Conservation (phyloP, 352 stramenopile genomes). For the Aphanomyces astaci region DNA sequence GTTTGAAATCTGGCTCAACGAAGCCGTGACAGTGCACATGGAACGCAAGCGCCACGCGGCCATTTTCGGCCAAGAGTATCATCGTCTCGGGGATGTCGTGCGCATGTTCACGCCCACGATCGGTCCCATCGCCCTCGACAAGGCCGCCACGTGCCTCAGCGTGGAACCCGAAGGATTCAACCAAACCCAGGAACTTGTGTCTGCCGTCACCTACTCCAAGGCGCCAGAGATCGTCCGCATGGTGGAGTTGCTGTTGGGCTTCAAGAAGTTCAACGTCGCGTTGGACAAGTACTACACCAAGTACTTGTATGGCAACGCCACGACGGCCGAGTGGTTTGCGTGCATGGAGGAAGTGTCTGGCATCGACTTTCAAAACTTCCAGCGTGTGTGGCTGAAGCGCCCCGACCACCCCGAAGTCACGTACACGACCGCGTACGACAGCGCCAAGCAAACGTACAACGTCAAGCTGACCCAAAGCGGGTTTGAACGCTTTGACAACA, state of each 20-base stretch:
- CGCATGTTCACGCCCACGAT: slow-evolving; percentile 67
- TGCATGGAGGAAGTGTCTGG: slow-evolving; percentile 72
- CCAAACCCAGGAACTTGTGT: slow-evolving; percentile 72
- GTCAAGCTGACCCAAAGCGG: slow-evolving; percentile 60
- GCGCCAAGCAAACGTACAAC: slow-evolving; percentile 37
- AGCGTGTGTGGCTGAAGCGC: slow-evolving; percentile 67
- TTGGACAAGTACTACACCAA: slow-evolving; percentile 74
- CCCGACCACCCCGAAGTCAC: slow-evolving; percentile 55
- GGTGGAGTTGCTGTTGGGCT: slow-evolving; percentile 56
- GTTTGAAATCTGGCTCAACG: slow-evolving; percentile 78
- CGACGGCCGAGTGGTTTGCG: slow-evolving; percentile 63
- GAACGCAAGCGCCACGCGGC: slow-evolving; percentile 52
- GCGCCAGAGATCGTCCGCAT: slow-evolving; percentile 72
- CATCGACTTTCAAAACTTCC: slow-evolving; percentile 50
- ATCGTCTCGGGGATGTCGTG: slow-evolving; percentile 57
- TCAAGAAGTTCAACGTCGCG: slow-evolving; percentile 62
- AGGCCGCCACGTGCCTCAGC: slow-evolving; percentile 58
- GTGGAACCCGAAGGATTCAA: slow-evolving; percentile 70
- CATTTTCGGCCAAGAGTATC: slow-evolving; percentile 68
- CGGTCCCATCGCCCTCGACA: slow-evolving; percentile 57
- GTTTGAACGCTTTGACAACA: slow-evolving; percentile 50
- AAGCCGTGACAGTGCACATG: slow-evolving; percentile 76
- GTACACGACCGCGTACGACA: slow-evolving; percentile 52
- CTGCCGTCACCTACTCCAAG: slow-evolving; percentile 72
- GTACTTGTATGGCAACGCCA: slow-evolving; percentile 62